Conservation (phyloP, 306 rosid genomes). For the Hippophae rhamnoides region DNA sequence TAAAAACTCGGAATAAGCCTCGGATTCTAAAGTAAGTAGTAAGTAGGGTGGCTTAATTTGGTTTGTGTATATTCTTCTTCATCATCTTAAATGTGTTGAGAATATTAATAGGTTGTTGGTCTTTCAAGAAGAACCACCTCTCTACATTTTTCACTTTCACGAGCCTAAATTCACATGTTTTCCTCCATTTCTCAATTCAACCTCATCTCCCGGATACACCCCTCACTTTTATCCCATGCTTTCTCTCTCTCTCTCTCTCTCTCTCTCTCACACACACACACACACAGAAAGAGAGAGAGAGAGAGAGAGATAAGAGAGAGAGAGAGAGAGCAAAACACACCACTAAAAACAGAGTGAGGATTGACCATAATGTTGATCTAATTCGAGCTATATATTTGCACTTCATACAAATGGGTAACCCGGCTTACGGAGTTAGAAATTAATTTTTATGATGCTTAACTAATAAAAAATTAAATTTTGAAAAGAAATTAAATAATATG, state of each 20-base stretch:
- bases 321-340: no score
- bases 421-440: no score
- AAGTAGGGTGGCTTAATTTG: background rate
- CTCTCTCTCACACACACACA: background rate
- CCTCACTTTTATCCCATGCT: conserved; percentile 45
- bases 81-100: no score
- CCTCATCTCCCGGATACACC: conserved; percentile 66
- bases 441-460: no score
- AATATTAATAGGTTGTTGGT: background rate
- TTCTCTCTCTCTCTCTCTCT: conserved; percentile 18
- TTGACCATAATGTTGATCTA: no score
- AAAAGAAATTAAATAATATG: no score
- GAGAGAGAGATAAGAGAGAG: no score
- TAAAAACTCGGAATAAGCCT: conserved; percentile 14
- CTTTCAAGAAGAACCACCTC: conserved; percentile 39
- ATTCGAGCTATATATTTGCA: no score
- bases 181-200: conserved; percentile 33
- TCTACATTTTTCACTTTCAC: conserved; percentile 58
- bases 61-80: background rate
- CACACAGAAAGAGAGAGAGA: background rate
- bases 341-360: no score
- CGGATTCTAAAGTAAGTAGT: conserved; percentile 39
- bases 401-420: no score
- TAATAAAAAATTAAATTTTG: no score
- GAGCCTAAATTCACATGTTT: conserved; percentile 85